Base-by-base conservation (phyloP, 1,139 yeast genomes). In the Trichomonascaceae sp. region DNA sequence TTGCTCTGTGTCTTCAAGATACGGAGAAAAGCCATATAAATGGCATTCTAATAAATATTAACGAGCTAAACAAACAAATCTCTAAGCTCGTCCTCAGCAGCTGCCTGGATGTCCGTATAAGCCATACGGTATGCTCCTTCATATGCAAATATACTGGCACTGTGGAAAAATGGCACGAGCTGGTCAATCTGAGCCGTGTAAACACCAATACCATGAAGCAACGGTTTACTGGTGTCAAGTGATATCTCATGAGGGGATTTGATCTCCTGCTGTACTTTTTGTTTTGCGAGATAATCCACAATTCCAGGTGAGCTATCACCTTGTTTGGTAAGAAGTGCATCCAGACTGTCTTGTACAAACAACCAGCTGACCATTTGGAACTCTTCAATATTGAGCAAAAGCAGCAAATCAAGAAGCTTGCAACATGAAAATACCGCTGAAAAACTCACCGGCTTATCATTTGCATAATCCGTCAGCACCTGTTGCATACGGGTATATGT, bases 311-410 rank as follows among this genome's bases (percentile, higher is more conserved):
- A 69, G 22, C 67, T 62, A 12, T 64, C 63, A 57, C 77, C 70
- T 2, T 69, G 59, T 5, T 61, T 63, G 9, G 75, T 70, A 61
- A 77, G 78, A 36, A 82, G 76, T 9, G 87, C 83, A 59, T 85
- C 90, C 43, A 85, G 78, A 22, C 81, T 83, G 60, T 86, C 87
- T 38, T 85, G 78, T 13, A 91, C 79, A 67, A 89, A 93, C 1
- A 91, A 73, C 98, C 98, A 93, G 63, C 88, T 93, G 61, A 81
- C 66, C 60, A 86, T 70, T 63, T 84, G 85, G 69, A 93, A 91
- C 53, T 89, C 96, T 64, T 90, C 97, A 52, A 77, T 77, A 44
- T 83, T 80, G 52, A 89, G 64, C 9, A 86, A 74, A 22, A 91
- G 68, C 24, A 90, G 67, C 45, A 86, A 78, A 66, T 93, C 99